phyloP scores from a whole-genome alignment of 768 basidiomycete species.

The Hericium coralloides region DNA sequence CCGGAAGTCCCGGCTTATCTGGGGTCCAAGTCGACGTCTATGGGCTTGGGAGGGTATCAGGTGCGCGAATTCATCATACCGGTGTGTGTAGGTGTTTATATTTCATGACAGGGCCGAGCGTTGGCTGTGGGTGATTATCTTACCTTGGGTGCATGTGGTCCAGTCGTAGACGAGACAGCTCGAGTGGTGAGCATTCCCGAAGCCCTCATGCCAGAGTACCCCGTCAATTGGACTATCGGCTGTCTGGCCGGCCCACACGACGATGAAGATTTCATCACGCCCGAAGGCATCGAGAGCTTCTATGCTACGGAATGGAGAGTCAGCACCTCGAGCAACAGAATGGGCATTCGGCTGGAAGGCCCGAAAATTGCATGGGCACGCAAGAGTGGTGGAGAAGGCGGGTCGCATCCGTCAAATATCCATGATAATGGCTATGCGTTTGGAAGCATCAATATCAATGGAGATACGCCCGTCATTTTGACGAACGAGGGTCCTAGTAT shows the following conservation, averaged over 20 bases:
- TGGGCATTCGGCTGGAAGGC: slow-evolving; percentile 51
- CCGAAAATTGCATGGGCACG: slow-evolving; percentile 48
- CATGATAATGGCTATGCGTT: slow-evolving; percentile 51
- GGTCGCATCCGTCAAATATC: slow-evolving; percentile 61
- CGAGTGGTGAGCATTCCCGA: slow-evolving; percentile 16
- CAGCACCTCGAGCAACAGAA: slow-evolving; percentile 49
- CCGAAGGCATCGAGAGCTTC: slow-evolving; percentile 38
- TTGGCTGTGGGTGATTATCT: neutral
- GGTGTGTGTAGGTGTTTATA: neutral
- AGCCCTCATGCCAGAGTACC: slow-evolving; percentile 33
- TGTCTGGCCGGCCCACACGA: slow-evolving; percentile 58
- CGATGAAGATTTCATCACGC: slow-evolving; percentile 44
- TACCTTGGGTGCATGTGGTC: slow-evolving; percentile 27
- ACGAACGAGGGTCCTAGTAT: slow-evolving; percentile 54
- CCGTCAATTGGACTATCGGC: slow-evolving; percentile 39
- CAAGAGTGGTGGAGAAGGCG: slow-evolving; percentile 52
- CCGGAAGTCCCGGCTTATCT: slow-evolving; percentile 47
- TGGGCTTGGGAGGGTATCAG: slow-evolving; percentile 55
- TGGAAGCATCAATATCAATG: slow-evolving; percentile 54
- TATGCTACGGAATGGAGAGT: slow-evolving; percentile 46
- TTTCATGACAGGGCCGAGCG: slow-evolving; percentile 2
- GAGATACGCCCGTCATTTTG: slow-evolving; percentile 62
- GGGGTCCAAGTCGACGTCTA: slow-evolving; percentile 57
- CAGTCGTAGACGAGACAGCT: slow-evolving; percentile 12
- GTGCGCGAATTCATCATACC: slow-evolving; percentile 17